Percentiles rank a stretch among this genome's conserved stretches.
phyloP scores from a whole-genome alignment of 805 yeast genomes.

The Candida morakotiae region DNA sequence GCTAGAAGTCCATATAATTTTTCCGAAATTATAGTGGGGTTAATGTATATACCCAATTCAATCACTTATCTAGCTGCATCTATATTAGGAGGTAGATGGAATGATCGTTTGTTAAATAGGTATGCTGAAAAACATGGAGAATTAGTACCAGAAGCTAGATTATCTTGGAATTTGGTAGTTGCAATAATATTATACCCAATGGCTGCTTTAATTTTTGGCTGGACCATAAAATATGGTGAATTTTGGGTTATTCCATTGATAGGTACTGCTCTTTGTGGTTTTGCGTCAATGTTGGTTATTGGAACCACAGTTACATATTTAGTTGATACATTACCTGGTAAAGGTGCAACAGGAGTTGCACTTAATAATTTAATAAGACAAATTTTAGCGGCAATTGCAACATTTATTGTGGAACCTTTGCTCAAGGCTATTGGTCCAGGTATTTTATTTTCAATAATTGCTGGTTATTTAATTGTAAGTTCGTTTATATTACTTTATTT shows the following conservation, averaged over 20 bases:
- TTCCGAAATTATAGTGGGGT: constrained; percentile 60
- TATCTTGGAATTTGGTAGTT: constrained; percentile 66
- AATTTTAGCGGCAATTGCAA: constrained; percentile 69
- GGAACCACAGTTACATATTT: constrained; percentile 78
- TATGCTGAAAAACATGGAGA: constrained; percentile 57
- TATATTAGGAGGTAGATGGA: constrained; percentile 78
- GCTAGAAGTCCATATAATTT: constrained; percentile 67
- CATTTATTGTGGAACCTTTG: constrained; percentile 72
- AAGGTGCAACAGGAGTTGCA: constrained; percentile 88
- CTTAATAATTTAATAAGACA: constrained; percentile 72
- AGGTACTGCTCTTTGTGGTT: constrained; percentile 80
- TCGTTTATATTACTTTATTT: constrained; percentile 42
- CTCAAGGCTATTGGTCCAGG: constrained; percentile 67
- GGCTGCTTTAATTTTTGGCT: constrained; percentile 71
- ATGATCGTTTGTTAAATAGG: constrained; percentile 53
- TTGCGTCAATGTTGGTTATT: constrained; percentile 78
- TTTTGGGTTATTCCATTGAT: constrained; percentile 79
- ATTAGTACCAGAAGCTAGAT: constrained; percentile 70
- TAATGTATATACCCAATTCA: constrained; percentile 80
- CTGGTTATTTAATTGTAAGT: constrained; percentile 49
- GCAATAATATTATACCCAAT: constrained; percentile 64
- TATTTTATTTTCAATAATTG: constrained; percentile 60
- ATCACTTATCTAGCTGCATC: constrained; percentile 73
- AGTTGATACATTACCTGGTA: constrained; percentile 81
- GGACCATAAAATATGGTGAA: constrained; percentile 65